Base-by-base conservation (phyloP, 2,329 filamentous ascomycete species). In the Leptographium radiaticola region DNA sequence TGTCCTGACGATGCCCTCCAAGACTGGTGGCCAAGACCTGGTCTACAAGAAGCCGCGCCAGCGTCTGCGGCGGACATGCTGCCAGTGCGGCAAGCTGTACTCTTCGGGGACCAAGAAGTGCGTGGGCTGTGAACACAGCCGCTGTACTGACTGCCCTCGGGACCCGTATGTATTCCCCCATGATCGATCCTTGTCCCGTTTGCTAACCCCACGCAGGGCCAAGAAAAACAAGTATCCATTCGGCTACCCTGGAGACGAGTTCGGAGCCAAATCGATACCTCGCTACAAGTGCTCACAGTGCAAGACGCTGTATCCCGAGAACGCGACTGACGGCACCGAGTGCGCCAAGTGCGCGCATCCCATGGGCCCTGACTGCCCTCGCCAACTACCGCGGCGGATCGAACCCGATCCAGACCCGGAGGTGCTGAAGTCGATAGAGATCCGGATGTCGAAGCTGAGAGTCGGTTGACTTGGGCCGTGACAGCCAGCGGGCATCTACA, bases 71-170 rank as follows among this genome's bases (percentile, higher is more conserved):
- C 81, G 88, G 55, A 82, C 72, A 51, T 95, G 89, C 66, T 89
- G 94, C 67, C 74, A 80, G 61, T 95, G 89, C 66, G 65, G 78
- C 48, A 77, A 72, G 2, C 63, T 83, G 1, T 93, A 89, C 64
- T 66, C 69, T 2, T 63, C 73, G 7, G 72, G 75, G 36, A 72
- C 68, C 56, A 87, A 83, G 70, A 78, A 64, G 0, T 95, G 89
- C 65, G 67, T 73, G 9, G 74, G 73, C 42, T 95, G 89, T 67
- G 70, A 74, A 33, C 89, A 95, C 66, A 66, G 75, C 51, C 82
- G 87, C 53, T 95, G 89, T 71, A 87, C 81, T 42, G 84, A 84
- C 64, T 94, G 89, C 66, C 87, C 87, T 33, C 76, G 88, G 61
- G 83, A 89, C 62, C 88, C 88, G 76, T 89, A 78, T 66, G 85